Percentiles rank a stretch among this genome's conserved stretches.
phyloP scores from a whole-genome alignment of 345 rosid genomes.

The Ailanthus altissimus region DNA sequence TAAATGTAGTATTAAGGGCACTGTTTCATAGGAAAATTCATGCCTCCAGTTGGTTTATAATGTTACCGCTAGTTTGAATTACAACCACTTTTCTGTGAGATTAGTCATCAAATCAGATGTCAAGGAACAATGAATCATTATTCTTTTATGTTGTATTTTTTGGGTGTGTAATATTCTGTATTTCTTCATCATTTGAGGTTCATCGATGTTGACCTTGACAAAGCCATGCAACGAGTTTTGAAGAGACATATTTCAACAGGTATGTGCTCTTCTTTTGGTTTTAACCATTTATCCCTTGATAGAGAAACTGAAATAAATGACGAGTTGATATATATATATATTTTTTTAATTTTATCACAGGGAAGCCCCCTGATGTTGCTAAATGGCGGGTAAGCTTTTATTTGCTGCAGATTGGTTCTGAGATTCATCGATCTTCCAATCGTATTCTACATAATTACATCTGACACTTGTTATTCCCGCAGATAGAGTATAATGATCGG shows the following conservation, averaged over 20 bases:
- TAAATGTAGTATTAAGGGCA: not conserved
- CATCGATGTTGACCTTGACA: conserved; percentile 73
- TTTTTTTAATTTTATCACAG: conserved; percentile 36
- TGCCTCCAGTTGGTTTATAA: not conserved
- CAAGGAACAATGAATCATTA: not conserved
- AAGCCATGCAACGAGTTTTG: conserved; percentile 74
- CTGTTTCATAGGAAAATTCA: not conserved
- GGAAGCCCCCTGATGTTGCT: conserved; percentile 77
- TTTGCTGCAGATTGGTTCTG: not conserved
- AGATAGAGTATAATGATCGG: conserved; percentile 78
- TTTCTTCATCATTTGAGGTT: conserved; percentile 50
- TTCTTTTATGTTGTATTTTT: conserved; percentile 5
- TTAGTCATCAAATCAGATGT: not conserved
- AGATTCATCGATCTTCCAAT: not conserved
- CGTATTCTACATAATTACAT: not conserved
- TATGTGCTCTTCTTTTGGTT: conserved; percentile 19
- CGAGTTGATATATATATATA: not conserved
- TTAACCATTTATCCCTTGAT: not conserved
- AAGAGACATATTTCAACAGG: conserved; percentile 81
- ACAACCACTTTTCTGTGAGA: not conserved
- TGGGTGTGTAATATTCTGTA: conserved; percentile 2
- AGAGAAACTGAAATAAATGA: not conserved
- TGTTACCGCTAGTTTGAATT: not conserved
- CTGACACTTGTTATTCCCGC: conserved; percentile 27
- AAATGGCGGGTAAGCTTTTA: conserved; percentile 67